Evolutionary conservation across 768 basidiomycete genomes (phyloP).

Genomic region (Pulveroboletus sp.): DNA sequence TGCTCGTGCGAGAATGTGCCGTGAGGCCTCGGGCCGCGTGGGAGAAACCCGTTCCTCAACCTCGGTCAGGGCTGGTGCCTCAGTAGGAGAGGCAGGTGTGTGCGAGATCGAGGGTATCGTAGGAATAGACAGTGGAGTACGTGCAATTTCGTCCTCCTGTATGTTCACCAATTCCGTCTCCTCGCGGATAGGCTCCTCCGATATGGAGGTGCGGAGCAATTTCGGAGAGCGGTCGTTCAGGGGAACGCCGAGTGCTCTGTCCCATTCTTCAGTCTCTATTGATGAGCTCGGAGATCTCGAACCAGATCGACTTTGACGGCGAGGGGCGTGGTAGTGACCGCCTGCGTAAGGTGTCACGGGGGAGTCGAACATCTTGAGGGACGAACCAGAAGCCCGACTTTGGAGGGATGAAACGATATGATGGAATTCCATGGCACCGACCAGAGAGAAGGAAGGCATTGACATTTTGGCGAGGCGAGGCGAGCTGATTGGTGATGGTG

Average conservation of each 20-base stretch:
- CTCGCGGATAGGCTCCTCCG: conserved; percentile 12
- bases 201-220: conserved; percentile 29
- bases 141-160: conserved; percentile 11
- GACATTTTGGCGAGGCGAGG: conserved; percentile 35
- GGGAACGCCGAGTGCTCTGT: conserved; percentile 45
- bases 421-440: conserved; percentile 94
- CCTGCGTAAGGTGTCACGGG: conserved; percentile 67
- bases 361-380: conserved; percentile 62
- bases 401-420: conserved; percentile 82
- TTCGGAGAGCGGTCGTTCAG: conserved; percentile 47
- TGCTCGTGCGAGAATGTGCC: conserved; percentile 35
- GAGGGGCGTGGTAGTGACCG: conserved; percentile 61
- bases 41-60: conserved; percentile 40
- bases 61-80: conserved; percentile 40
- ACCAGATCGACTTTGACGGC: conserved; percentile 24
- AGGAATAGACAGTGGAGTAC: conserved; percentile 21
- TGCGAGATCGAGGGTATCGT: conserved; percentile 53
- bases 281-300: conserved; percentile 29
- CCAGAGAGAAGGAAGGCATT: conserved; percentile 83
- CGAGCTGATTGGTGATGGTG: conserved; percentile 45
- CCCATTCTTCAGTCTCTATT: conserved; percentile 45
- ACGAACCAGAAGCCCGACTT: conserved; percentile 55
- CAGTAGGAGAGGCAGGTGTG: conserved; percentile 44
- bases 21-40: conserved; percentile 36
- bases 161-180: conserved; percentile 5